A percentile compares a stretch with the other conserved stretches of the same genome.
phyloP scores from a whole-genome alignment of 805 yeast species.

The Metschnikowia corniflorae region DNA sequence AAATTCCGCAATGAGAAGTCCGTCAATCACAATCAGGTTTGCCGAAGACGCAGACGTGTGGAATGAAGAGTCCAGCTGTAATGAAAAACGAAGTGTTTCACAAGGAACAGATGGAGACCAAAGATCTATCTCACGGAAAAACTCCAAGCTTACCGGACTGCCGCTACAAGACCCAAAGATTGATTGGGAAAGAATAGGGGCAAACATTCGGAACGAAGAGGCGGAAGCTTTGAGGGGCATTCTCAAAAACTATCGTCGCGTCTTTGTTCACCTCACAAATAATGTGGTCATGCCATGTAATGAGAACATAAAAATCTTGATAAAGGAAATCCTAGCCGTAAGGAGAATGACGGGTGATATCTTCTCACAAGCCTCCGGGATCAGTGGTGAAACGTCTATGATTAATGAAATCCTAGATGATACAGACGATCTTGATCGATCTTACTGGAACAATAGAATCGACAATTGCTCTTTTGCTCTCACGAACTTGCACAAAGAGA shows the following conservation, averaged over 20 bases:
- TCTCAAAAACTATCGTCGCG: constrained; percentile 1
- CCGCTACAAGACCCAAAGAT: background rate
- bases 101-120: background rate
- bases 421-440: background rate
- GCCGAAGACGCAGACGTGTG: background rate
- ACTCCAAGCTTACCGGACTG: background rate
- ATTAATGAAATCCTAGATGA: constrained; percentile 1
- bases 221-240: background rate
- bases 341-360: constrained; percentile 5
- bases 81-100: background rate
- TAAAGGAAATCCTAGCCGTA: constrained; percentile 3
- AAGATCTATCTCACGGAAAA: background rate
- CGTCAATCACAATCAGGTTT: background rate
- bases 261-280: background rate
- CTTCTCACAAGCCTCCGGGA: constrained; percentile 5
- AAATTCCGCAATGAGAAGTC: background rate
- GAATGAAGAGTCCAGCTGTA: background rate
- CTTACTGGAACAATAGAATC: background rate
- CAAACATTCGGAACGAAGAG: background rate
- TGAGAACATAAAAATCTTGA: constrained; percentile 2
- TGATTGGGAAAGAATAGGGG: background rate
- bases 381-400: constrained; percentile 4
- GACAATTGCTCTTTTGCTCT: background rate
- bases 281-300: constrained; percentile 1
- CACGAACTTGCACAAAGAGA: background rate